Evolutionary conservation across 176 grass and related monocot species (phyloP).

Genomic region (Neostapfia colusana): DNA sequence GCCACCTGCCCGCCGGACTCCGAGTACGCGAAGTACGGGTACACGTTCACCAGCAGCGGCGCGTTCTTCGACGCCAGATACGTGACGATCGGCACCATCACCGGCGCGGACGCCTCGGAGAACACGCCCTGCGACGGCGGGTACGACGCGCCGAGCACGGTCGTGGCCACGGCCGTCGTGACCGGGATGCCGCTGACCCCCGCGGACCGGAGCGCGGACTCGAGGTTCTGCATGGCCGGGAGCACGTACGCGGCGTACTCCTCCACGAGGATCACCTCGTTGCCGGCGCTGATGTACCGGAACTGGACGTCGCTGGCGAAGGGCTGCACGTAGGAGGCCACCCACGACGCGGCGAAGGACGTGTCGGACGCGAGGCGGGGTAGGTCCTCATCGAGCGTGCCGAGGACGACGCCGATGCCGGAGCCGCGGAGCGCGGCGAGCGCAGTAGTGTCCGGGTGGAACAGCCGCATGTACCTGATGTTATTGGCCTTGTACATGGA

Average conservation of each 20-base stretch:
- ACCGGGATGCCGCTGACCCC: conserved; percentile 59
- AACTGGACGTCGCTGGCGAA: conserved; percentile 64
- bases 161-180: conserved; percentile 45
- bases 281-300: conserved; percentile 87
- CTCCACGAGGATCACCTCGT: conserved; percentile 65
- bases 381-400: conserved; percentile 83
- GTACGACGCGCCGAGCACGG: background rate
- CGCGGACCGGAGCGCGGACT: conserved; percentile 48
- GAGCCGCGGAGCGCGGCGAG: conserved; percentile 58
- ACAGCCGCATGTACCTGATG: conserved; percentile 71
- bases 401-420: conserved; percentile 67
- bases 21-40: conserved; percentile 56
- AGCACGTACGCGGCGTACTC: conserved; percentile 46
- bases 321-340: conserved; percentile 71
- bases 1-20: background rate
- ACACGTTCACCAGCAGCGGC: conserved; percentile 60
- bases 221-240: conserved; percentile 72
- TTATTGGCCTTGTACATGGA: conserved; percentile 73
- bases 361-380: conserved; percentile 44
- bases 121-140: background rate
- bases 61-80: conserved; percentile 35
- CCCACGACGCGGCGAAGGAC: conserved; percentile 72
- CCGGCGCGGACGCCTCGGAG: background rate
- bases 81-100: conserved; percentile 29
- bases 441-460: conserved; percentile 64